These are phyloP conservation scores for Racocetra persica DNA, from an alignment of 371 early-diverging fungal species.

Conservation along the genomic window DNA sequence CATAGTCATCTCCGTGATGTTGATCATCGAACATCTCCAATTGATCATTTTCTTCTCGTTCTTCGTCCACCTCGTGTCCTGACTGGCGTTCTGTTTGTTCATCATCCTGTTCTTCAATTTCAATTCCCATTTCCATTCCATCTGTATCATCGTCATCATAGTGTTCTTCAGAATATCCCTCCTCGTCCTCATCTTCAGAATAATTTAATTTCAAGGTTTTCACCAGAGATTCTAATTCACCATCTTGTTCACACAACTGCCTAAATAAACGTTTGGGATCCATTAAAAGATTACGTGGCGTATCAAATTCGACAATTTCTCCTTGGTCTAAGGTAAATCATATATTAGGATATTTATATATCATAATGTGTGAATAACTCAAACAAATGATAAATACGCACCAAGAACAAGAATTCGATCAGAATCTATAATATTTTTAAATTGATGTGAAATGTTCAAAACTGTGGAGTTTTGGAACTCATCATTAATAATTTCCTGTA, in stretches of 20 bases:
- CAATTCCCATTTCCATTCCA: constrained; percentile 16
- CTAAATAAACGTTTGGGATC: constrained; percentile 60
- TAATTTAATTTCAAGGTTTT: constrained; percentile 53
- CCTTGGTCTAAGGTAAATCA: constrained; percentile 52
- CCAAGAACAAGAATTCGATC: constrained; percentile 81
- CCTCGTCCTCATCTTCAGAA: neutral
- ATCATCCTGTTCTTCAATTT: constrained; percentile 17
- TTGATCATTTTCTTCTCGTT: constrained; percentile 8
- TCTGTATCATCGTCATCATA: constrained; percentile 27
- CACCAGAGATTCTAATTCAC: constrained; percentile 66
- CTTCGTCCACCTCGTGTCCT: constrained; percentile 10
- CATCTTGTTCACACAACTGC: constrained; percentile 71
- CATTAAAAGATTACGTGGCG: constrained; percentile 61
- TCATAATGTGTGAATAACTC: neutral
- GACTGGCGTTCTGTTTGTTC: constrained; percentile 10
- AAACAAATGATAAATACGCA: constrained; percentile 38
- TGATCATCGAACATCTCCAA: neutral
- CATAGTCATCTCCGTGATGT: neutral
- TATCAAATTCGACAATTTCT: constrained; percentile 67
- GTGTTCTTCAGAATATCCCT: neutral
- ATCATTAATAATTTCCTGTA: constrained; percentile 81
- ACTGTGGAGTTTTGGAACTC: constrained; percentile 73
- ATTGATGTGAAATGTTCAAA: constrained; percentile 82
- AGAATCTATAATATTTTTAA: constrained; percentile 91
- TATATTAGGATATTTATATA: neutral